Conservation (phyloP, 108 stramenopile species). For the Cyclotella baltica region DNA sequence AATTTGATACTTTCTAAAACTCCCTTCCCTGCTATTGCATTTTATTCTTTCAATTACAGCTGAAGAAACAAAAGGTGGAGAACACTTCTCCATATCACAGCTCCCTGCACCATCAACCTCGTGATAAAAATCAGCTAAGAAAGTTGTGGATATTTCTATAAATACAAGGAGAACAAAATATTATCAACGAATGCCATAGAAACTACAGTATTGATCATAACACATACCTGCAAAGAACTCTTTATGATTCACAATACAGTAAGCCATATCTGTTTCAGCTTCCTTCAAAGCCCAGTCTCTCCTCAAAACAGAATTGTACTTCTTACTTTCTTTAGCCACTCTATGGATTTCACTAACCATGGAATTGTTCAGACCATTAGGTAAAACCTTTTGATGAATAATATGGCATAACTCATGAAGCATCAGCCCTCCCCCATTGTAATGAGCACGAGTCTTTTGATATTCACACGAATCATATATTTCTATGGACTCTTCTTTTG, state of each 20-base stretch:
- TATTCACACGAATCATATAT: constrained; percentile 80
- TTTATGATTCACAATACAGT: constrained; percentile 80
- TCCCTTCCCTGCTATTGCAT: not conserved
- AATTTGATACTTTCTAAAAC: constrained; percentile 22
- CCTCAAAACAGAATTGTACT: constrained; percentile 63
- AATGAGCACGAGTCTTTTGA: constrained; percentile 76
- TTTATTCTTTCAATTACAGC: constrained; percentile 58
- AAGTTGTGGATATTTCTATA: constrained; percentile 88
- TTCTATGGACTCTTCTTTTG: constrained; percentile 77
- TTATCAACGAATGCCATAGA: too few relatives aligned
- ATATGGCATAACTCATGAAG: constrained; percentile 88
- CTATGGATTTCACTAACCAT: constrained; percentile 54
- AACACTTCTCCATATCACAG: constrained; percentile 54
- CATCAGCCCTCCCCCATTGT: constrained; percentile 85
- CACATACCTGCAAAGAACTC: constrained; percentile 90
- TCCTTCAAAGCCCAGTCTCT: constrained; percentile 85
- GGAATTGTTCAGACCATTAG: constrained; percentile 68
- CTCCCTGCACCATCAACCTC: constrained; percentile 57
- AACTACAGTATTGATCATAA: too few relatives aligned
- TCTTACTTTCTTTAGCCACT: constrained; percentile 54
- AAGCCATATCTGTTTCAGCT: constrained; percentile 69
- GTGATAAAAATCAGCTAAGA: constrained; percentile 65
- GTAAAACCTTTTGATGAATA: constrained; percentile 76
- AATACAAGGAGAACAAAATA: too few relatives aligned
- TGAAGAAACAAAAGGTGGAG: constrained; percentile 77